Evolutionary conservation across 2,329 filamentous ascomycete genomes (phyloP), one percentile per base, ranked within the genome.

Genomic region (Aspergillus tanneri): DNA sequence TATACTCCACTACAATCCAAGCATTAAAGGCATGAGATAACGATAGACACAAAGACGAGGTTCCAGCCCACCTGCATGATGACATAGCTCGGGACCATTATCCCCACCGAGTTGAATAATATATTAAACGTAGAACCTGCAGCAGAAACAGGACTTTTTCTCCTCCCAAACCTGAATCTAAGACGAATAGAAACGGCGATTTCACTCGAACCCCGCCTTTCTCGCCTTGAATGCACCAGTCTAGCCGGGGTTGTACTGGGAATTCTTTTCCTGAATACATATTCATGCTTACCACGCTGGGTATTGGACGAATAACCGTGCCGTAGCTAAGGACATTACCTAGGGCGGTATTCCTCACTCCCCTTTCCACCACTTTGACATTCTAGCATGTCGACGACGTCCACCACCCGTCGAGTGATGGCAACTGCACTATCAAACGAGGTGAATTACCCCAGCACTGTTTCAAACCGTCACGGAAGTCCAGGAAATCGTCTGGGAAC

Each of bases 201-300:
- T 68, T 67, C 6, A 74, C 62, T 11, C 63, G 62, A 41, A 75
- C 60, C 51, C 73, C 69, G 0, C 69, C 72, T 38, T 71, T 70
- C 3, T 70, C 64, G 6, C 61, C 60, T 18, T 64, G 62, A 32
- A 65, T 59, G 24, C 54, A 50, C 61, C 61, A 63, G 16, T 52
- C 57, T 8, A 54, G 50, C 3, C 58, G 54, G 2, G 62, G 59
- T 4, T 34, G 23, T 25, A 48, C 56, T 9, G 56, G 56, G 41
- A 63, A 59, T 25, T 58, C 6, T 71, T 66, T 9, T 72, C 66
- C 4, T 79, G 67, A 0, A 75, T 60, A 34, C 80, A 78, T 49
- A 83, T 85, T 22, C 67, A 60, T 23, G 79, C 56, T 0, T 63
- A 64, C 19, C 62, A 56, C n/a, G n/a, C n/a, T n/a, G 34, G 44